These are phyloP conservation scores for Fallopia convolvulus DNA, from an alignment of 148 eudicot species.

Conservation along the genomic window DNA sequence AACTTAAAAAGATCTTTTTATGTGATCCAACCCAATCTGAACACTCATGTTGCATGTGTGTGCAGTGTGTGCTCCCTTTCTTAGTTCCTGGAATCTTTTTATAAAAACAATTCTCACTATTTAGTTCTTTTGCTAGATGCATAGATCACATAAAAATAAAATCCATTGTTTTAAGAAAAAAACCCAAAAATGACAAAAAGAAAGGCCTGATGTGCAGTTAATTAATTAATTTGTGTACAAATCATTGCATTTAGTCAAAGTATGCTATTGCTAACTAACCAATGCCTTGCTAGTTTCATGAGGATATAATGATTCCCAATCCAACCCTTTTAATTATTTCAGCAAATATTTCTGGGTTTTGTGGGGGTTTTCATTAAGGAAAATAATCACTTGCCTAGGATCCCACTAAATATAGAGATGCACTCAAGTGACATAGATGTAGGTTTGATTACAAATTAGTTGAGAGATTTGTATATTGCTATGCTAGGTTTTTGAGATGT, in stretches of 20 bases:
- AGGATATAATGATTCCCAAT: not conserved
- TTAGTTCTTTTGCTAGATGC: not conserved
- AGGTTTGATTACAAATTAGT: not conserved
- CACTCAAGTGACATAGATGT: not conserved
- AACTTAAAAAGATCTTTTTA: not conserved
- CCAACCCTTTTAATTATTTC: not conserved
- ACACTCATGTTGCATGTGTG: constrained; percentile 7
- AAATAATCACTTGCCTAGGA: not conserved
- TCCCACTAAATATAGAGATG: constrained; percentile 6
- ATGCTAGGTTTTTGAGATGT: too few relatives aligned
- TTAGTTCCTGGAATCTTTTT: not conserved
- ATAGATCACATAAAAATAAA: not conserved
- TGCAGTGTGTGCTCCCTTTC: not conserved
- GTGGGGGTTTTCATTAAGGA: not conserved
- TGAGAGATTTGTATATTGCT: too few relatives aligned
- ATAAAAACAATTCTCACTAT: not conserved
- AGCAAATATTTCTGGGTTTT: not conserved
- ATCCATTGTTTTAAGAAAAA: not conserved
- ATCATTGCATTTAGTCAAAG: constrained; percentile 9
- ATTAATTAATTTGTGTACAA: not conserved
- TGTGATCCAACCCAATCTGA: constrained; percentile 7
- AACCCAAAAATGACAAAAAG: not conserved
- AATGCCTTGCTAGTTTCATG: constrained; percentile 3
- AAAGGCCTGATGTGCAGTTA: not conserved
- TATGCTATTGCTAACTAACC: constrained; percentile 4